phyloP scores from a whole-genome alignment of 1,284 basidiomycete genomes.

The Coniferiporia weirii region DNA sequence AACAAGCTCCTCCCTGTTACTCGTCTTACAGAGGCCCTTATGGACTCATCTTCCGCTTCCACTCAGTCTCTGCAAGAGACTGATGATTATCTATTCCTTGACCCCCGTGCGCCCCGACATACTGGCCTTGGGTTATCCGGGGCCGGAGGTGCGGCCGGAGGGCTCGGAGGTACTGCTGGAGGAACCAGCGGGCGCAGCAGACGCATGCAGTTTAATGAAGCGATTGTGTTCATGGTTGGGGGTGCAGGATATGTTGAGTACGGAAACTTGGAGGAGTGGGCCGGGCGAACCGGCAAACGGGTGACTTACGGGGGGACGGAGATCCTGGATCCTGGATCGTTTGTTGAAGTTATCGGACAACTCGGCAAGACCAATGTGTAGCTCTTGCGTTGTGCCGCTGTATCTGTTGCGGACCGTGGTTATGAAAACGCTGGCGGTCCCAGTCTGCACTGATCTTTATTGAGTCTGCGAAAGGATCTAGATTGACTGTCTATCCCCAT shows the following conservation, averaged over 20 bases:
- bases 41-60: slow-evolving; percentile 92
- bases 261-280: slow-evolving; percentile 93
- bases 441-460: no score
- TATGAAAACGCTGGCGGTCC: no score
- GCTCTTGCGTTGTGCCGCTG: background rate
- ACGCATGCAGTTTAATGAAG: slow-evolving; percentile 84
- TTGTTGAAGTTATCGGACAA: slow-evolving; percentile 64
- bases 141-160: slow-evolving; percentile 36
- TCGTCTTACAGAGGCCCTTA: slow-evolving; percentile 89
- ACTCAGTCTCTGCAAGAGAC: slow-evolving; percentile 93
- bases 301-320: slow-evolving; percentile 97
- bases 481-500: no score
- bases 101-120: slow-evolving; percentile 76
- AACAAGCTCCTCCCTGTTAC: slow-evolving; percentile 94
- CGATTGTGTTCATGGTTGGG: slow-evolving; percentile 93
- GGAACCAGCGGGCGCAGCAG: slow-evolving; percentile 43
- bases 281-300: slow-evolving; percentile 68
- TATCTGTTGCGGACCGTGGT: background rate
- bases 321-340: slow-evolving; percentile 85
- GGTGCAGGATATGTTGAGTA: slow-evolving; percentile 98
- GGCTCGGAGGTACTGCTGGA: slow-evolving; percentile 28
- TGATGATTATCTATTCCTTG: slow-evolving; percentile 93
- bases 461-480: no score
- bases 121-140: slow-evolving; percentile 46
- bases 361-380: slow-evolving; percentile 44